Conservation (phyloP, 2,329 filamentous ascomycete species). For the Trichoderma pleuroti region DNA sequence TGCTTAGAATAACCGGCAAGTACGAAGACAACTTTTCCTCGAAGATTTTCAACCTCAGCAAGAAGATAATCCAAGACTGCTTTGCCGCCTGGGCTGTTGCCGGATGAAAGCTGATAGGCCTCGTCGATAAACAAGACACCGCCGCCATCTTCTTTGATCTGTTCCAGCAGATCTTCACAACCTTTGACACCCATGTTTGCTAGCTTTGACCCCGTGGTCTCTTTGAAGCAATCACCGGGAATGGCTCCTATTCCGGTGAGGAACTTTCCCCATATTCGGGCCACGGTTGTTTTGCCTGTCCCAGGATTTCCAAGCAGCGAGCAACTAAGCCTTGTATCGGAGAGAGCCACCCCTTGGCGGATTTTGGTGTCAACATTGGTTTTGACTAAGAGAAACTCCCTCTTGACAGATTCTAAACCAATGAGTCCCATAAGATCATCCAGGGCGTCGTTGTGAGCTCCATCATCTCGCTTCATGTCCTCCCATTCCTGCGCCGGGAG, state of each 20-base stretch:
- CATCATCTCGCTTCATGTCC: slow-evolving; percentile 52
- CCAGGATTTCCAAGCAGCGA: slow-evolving; percentile 70
- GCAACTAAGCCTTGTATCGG: slow-evolving; percentile 58
- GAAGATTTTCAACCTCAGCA: slow-evolving; percentile 67
- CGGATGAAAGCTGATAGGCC: slow-evolving; percentile 67
- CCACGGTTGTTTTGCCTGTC: slow-evolving; percentile 77
- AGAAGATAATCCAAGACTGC: slow-evolving; percentile 68
- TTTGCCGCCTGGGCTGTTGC: slow-evolving; percentile 53
- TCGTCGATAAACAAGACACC: slow-evolving; percentile 77
- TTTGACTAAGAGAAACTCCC: slow-evolving; percentile 60
- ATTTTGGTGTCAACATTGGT: slow-evolving; percentile 56
- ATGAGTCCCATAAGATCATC: slow-evolving; percentile 68
- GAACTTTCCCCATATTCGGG: slow-evolving; percentile 65
- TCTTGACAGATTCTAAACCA: slow-evolving; percentile 67
- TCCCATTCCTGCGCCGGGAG: slow-evolving; percentile 57
- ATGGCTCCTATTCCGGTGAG: slow-evolving; percentile 60
- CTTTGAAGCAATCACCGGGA: slow-evolving; percentile 57
- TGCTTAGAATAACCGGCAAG: slow-evolving; percentile 69
- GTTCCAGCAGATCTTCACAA: slow-evolving; percentile 48
- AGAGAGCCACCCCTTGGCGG: slow-evolving; percentile 54
- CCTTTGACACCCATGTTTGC: slow-evolving; percentile 58
- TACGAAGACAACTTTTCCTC: slow-evolving; percentile 67
- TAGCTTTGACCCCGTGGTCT: slow-evolving; percentile 65
- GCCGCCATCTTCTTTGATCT: slow-evolving; percentile 55
- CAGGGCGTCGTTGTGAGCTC: slow-evolving; percentile 49